Evolutionary conservation across 306 rosid genomes (phyloP), one percentile per base, ranked within the genome.

Genomic region (Mimosa bimucronata): DNA sequence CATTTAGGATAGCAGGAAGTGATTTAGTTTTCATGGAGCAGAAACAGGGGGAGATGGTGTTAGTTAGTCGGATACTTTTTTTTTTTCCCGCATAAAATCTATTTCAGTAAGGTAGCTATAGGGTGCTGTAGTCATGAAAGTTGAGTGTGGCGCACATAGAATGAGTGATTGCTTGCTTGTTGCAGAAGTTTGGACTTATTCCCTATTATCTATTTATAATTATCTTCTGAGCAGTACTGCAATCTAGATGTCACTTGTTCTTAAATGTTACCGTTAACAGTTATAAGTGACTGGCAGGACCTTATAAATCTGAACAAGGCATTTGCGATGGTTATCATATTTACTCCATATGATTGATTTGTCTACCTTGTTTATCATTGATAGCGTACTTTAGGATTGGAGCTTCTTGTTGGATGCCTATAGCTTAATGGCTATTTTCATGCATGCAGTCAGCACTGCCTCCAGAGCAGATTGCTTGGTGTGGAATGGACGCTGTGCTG

Each of bases 401-500:
- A 66, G 37, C 58, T 73, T 31, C 66, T 75, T 73, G 40, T n/a
- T 46, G 76, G 46, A 70, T 75, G 21, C 44, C 29, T 42, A 7
- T 80, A 28, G 46, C 37, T 79, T 68, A 76, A 66, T 60, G 58
- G 26, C 84, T 66, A 71, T 77, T 90, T 80, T 82, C 68, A 42
- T 82, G 67, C 25, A 21, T 71, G 70, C 89, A 95, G 98, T 95
- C 98, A 29, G 97, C 94, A 15, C 97, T 91, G 79, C 97, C 98
- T 67, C 98, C 98, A 0, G 87, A 89, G 85, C 98, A 95, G 87
- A 71, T 95, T 66, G 85, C 94, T 41, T 95, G 98, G 98, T 92
- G 98, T 82, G 98, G 98, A 80, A 90, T 95, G 97, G 98, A 95
- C 83, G 92, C 97, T 13, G 98, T 95, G 84, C 86, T 95, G 74